These are phyloP conservation scores for Helicocarpus griseus DNA, from an alignment of 2,329 filamentous ascomycete species.

Conservation along the genomic window DNA sequence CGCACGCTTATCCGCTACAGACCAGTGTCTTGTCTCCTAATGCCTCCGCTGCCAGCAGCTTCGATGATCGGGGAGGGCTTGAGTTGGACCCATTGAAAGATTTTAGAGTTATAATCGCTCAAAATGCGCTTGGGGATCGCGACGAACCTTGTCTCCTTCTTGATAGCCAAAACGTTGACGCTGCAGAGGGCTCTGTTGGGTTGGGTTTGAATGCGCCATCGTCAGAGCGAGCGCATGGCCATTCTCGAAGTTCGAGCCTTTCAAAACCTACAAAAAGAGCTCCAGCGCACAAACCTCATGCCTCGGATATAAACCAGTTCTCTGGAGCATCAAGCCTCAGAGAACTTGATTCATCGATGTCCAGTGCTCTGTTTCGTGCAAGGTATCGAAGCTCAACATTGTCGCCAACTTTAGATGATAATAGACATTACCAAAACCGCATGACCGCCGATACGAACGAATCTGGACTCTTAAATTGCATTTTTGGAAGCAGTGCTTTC, in stretches of 20 bases:
- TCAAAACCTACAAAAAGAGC: conserved; percentile 26
- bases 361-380: conserved; percentile 32
- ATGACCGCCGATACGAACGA: conserved; percentile 41
- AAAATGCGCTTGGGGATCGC: conserved; percentile 39
- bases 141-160: conserved; percentile 38
- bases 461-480: conserved; percentile 46
- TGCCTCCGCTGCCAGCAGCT: conserved; percentile 32
- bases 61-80: conserved; percentile 38
- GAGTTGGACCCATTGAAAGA: conserved; percentile 36
- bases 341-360: conserved; percentile 21
- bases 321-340: conserved; percentile 10
- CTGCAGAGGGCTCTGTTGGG: conserved; percentile 21
- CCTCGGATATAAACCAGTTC: conserved; percentile 22
- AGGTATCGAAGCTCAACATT: conserved; percentile 38
- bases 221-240: conserved; percentile 21
- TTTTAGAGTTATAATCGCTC: conserved; percentile 38
- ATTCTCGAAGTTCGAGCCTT: conserved; percentile 31
- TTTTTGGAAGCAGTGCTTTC: conserved; percentile 50
- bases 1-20: conserved; percentile 32
- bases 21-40: conserved; percentile 35
- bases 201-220: conserved; percentile 27
- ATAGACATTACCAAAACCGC: conserved; percentile 28
- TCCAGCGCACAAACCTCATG: conserved; percentile 21
- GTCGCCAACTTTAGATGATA: conserved; percentile 23
- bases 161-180: conserved; percentile 28